A percentile compares a stretch with the other conserved stretches of the same genome.
Evolutionary conservation across 140 eudicot species (phyloP).

Genomic region (Cichorium intybus): DNA sequence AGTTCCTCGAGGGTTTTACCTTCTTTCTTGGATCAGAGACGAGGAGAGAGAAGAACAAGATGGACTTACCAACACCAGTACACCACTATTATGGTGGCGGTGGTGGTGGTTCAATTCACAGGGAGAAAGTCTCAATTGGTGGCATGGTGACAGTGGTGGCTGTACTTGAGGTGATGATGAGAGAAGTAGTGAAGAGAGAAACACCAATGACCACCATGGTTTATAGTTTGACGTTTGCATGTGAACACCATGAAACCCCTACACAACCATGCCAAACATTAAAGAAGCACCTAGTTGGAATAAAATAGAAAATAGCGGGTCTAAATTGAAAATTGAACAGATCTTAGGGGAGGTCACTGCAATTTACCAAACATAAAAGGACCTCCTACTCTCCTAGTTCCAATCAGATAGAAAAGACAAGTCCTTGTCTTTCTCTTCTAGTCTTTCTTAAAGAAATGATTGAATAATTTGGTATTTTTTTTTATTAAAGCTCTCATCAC

Average conservation of each 20-base stretch:
- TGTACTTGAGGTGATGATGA: neutral
- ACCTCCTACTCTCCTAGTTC: slow-evolving; percentile 13
- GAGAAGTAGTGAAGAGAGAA: neutral
- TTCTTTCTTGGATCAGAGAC: neutral
- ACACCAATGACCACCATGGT: neutral
- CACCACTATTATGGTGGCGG: neutral
- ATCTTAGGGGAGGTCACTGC: neutral
- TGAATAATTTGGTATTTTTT: slow-evolving; percentile 12
- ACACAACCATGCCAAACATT: neutral
- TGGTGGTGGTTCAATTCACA: too few relatives aligned
- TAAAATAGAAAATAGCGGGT: neutral
- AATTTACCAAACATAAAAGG: slow-evolving; percentile 13
- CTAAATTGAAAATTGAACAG: neutral
- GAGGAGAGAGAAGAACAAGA: neutral
- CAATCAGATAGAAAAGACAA: slow-evolving; percentile 26
- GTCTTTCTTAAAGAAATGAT: slow-evolving; percentile 23
- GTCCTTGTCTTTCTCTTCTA: slow-evolving; percentile 21
- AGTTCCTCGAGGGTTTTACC: neutral
- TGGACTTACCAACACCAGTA: neutral
- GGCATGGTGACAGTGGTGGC: neutral
- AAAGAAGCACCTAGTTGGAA: slow-evolving; percentile 8
- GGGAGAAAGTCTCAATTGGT: neutral
- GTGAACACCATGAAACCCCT: neutral
- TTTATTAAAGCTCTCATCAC: slow-evolving; percentile 5
- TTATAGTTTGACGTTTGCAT: neutral